Evolutionary conservation across 345 rosid genomes (phyloP).

Genomic region (Populus pruinosa): DNA sequence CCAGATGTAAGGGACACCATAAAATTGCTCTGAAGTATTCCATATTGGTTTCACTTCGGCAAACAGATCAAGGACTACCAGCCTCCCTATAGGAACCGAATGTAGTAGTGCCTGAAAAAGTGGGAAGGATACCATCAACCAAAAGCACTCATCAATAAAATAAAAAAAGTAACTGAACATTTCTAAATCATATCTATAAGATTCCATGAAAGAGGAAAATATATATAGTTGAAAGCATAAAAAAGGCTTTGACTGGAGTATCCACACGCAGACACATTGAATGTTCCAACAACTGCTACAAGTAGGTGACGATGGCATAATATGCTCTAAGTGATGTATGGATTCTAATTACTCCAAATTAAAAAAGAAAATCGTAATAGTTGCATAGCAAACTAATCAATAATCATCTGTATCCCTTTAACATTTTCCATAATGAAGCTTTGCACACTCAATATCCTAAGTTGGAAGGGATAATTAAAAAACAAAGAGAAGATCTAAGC

Average conservation of each 20-base stretch:
- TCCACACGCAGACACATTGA: too few species aligned
- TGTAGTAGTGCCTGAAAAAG: conserved; percentile 60
- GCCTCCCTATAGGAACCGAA: conserved; percentile 65
- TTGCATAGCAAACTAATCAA: background rate
- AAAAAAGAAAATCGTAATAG: background rate
- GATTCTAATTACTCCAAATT: background rate
- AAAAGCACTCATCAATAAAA: background rate
- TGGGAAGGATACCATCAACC: background rate
- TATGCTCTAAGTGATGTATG: too few species aligned
- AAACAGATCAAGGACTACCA: conserved; percentile 68
- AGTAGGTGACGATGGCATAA: too few species aligned
- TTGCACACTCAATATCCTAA: background rate
- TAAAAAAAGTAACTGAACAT: conserved; percentile 2
- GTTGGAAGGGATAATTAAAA: background rate
- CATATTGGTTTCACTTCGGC: conserved; percentile 76
- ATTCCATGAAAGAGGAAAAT: background rate
- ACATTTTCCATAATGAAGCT: background rate
- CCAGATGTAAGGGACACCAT: conserved; percentile 81
- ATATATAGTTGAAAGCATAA: too few species aligned
- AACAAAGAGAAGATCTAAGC: background rate
- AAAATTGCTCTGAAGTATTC: conserved; percentile 61
- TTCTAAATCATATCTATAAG: background rate
- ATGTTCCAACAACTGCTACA: too few species aligned
- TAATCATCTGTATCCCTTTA: background rate
- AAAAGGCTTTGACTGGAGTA: too few species aligned